Conservation (phyloP, 2,329 filamentous ascomycete species). For the Capronia coronata region DNA sequence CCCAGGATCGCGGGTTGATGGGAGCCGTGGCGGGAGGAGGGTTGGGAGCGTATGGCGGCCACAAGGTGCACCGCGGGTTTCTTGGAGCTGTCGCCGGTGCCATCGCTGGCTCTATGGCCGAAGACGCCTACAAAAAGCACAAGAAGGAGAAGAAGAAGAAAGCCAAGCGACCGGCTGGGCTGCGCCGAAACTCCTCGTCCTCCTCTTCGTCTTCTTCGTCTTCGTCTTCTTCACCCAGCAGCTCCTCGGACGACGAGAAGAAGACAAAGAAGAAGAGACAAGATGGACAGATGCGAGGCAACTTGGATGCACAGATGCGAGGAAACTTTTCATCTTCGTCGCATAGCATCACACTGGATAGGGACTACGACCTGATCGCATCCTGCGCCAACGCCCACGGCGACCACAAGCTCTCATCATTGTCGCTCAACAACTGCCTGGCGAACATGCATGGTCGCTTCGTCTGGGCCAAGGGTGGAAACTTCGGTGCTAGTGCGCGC, state of each 20-base stretch:
- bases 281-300: background rate
- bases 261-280: conserved; percentile 23
- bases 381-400: conserved; percentile 33
- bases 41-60: conserved; percentile 42
- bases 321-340: conserved; percentile 38
- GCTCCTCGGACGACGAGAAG: conserved; percentile 25
- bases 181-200: conserved; percentile 17
- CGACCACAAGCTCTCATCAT: conserved; percentile 30
- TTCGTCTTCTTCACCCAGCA: conserved; percentile 19
- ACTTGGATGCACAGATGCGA: conserved; percentile 2
- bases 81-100: conserved; percentile 45
- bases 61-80: conserved; percentile 43
- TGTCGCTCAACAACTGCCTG: conserved; percentile 37
- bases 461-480: conserved; percentile 34
- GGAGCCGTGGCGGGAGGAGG: conserved; percentile 44
- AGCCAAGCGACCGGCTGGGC: conserved; percentile 6
- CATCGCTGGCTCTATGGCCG: conserved; percentile 41
- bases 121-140: conserved; percentile 40
- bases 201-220: conserved; percentile 13
- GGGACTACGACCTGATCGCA: conserved; percentile 35
- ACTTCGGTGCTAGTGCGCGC: conserved; percentile 34
- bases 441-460: conserved; percentile 36
- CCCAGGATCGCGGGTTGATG: conserved; percentile 41
- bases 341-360: conserved; percentile 33
- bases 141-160: conserved; percentile 25